Percentiles rank a stretch among this genome's conserved stretches.
phyloP scores from a whole-genome alignment of 1,139 yeast genomes.

The Taphrina deformans region DNA sequence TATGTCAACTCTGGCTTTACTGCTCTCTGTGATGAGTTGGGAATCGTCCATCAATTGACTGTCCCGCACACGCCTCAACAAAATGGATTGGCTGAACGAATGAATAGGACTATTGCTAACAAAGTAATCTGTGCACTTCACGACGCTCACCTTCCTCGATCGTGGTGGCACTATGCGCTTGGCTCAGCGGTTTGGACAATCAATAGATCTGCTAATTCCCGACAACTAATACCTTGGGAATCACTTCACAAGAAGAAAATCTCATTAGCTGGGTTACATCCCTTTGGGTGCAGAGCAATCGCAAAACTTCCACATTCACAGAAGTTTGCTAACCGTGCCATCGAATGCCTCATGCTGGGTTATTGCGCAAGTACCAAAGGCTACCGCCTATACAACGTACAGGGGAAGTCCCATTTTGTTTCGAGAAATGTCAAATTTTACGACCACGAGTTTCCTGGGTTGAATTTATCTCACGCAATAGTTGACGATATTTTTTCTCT shows the following conservation, averaged over 20 bases:
- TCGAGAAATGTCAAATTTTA: neutral
- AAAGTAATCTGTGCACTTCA: neutral
- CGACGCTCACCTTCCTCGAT: neutral
- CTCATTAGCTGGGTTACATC: neutral
- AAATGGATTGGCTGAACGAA: slow-evolving; percentile 35
- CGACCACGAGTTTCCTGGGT: neutral
- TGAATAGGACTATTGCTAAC: slow-evolving; percentile 20
- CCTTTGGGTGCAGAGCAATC: neutral
- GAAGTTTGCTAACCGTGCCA: neutral
- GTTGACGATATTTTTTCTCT: neutral
- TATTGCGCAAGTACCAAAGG: neutral
- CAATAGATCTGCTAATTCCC: neutral
- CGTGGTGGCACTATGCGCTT: neutral
- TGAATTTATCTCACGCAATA: neutral
- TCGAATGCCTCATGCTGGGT: neutral
- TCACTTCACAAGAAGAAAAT: neutral
- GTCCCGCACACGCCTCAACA: slow-evolving; percentile 28
- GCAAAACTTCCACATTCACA: neutral
- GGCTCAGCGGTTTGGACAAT: neutral
- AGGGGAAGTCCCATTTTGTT: neutral
- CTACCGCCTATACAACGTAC: neutral
- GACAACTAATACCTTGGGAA: neutral
- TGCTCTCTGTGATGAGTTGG: neutral
- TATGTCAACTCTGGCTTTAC: neutral
- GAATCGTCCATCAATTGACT: neutral